Conservation (phyloP, 2,329 filamentous ascomycete species). For the Monosporascus sp. region DNA sequence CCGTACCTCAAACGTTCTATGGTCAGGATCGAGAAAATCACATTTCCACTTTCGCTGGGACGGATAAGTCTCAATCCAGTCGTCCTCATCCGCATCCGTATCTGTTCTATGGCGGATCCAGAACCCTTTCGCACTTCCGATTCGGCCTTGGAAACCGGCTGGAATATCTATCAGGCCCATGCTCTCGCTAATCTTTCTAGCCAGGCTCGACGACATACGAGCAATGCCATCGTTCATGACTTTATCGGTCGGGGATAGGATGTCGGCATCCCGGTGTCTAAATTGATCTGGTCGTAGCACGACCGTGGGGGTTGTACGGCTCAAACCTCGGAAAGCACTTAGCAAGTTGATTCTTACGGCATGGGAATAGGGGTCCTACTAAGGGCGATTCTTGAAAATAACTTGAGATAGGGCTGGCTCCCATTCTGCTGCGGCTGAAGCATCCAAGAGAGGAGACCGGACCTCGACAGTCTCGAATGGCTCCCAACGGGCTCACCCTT, state of each 20-base stretch:
- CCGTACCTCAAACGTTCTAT: slow-evolving; percentile 62
- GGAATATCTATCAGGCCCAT: slow-evolving; percentile 52
- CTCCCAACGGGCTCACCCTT: slow-evolving; percentile 15
- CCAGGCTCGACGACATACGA: slow-evolving; percentile 57
- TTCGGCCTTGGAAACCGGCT: slow-evolving; percentile 61
- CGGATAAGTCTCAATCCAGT: slow-evolving; percentile 62
- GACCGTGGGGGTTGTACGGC: slow-evolving; percentile 41
- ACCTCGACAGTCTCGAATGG: slow-evolving; percentile 25
- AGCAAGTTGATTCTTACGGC: slow-evolving; percentile 1
- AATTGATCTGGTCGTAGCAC: slow-evolving; percentile 44
- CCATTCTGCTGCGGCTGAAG: slow-evolving; percentile 40
- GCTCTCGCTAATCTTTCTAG: slow-evolving; percentile 40
- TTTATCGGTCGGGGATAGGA: slow-evolving; percentile 32
- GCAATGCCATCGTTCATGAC: slow-evolving; percentile 66
- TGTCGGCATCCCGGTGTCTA: slow-evolving; percentile 27
- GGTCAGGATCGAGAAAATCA: slow-evolving; percentile 37
- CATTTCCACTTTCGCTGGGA: slow-evolving; percentile 66
- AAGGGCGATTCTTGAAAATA: slow-evolving; percentile 53
- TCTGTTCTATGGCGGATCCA: slow-evolving; percentile 59
- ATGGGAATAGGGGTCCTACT: slow-evolving; percentile 30
- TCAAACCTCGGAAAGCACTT: slow-evolving; percentile 38
- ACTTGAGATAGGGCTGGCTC: slow-evolving; percentile 44
- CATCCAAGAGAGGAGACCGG: slow-evolving; percentile 48
- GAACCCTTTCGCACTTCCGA: slow-evolving; percentile 70
- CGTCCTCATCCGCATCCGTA: slow-evolving; percentile 26